phyloP scores from a whole-genome alignment of 75 land plant genomes.

The Chamaecyparis obtusa region DNA sequence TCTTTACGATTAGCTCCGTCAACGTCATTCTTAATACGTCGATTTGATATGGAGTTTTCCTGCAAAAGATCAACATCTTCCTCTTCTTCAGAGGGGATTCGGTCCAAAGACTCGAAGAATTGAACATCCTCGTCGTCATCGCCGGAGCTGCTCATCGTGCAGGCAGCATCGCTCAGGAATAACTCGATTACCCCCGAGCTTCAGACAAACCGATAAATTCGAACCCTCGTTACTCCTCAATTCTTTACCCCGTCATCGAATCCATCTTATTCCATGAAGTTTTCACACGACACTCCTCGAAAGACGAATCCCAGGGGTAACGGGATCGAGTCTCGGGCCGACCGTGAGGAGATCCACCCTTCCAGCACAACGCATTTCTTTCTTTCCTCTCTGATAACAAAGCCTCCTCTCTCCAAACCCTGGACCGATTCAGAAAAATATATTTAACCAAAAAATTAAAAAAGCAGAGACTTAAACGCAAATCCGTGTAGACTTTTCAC shows the following conservation, averaged over 20 bases:
- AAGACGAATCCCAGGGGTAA: background rate
- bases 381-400: background rate
- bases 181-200: background rate
- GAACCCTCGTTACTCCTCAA: background rate
- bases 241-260: background rate
- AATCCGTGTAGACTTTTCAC: background rate
- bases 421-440: background rate
- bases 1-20: background rate
- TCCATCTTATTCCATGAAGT: background rate
- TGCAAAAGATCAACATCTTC: background rate
- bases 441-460: background rate
- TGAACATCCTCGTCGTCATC: constrained; percentile 45
- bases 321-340: background rate
- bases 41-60: constrained; percentile 7
- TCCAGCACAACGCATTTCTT: background rate
- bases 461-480: background rate
- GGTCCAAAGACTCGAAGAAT: constrained; percentile 72
- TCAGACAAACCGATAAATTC: background rate
- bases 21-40: constrained; percentile 12
- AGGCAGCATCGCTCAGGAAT: background rate
- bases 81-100: constrained; percentile 30
- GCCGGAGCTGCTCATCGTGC: constrained; percentile 5
- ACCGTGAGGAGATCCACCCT: background rate
- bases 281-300: background rate
- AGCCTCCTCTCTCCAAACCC: constrained; percentile 5